Evolutionary conservation across 192 early-diverging fungal species (phyloP), one percentile per base, ranked within the genome.

Genomic region (Coemansia javaensis): DNA sequence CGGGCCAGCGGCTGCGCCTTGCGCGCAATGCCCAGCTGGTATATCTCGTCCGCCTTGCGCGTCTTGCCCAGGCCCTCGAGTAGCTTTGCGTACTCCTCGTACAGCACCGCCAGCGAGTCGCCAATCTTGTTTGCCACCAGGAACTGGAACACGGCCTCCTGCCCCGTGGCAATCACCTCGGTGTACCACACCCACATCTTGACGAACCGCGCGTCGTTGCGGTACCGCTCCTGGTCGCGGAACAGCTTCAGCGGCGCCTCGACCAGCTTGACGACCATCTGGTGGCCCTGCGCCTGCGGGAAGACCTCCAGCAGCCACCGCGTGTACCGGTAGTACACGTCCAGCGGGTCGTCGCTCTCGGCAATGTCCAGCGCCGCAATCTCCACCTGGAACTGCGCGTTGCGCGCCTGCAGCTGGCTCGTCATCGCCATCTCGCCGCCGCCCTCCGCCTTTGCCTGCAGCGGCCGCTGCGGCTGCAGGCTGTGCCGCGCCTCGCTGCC

Each of bases 81-180:
- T 5, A 77, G 51, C 10, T 54, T 60, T 0, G 83, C 87, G 48
- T 90, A 89, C 44, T 90, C 88, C 44, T 86, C 82, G 48, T 93
- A 95, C 32, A 76, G 82, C n/a, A 80, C 34, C 1, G 88, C 75
- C 20, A 82, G 56, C 28, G 73, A 63, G 13, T 61, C 47, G 0
- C 89, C 92, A 43, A 95, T 91, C 12, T 69, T 62, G 44, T 91
- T 90, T 16, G 69, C 47, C 22, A 76, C 37, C 44, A 95, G 74
- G 47, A 83, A 93, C 51, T 80, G 80, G 60, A 91, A 93, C 21
- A 91, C 69, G 0, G 89, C 85, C 7, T 79, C 69, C 20, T 83
- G 78, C 24, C 80, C 69, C 1, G 57, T 40, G 1, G 62, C 60
- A 8, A 65, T 31, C 0, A 72, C 45, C 1, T 78, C 81, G 5